Base-by-base conservation (phyloP, 2,329 filamentous ascomycete genomes). In the Waltergamsia citrina region DNA sequence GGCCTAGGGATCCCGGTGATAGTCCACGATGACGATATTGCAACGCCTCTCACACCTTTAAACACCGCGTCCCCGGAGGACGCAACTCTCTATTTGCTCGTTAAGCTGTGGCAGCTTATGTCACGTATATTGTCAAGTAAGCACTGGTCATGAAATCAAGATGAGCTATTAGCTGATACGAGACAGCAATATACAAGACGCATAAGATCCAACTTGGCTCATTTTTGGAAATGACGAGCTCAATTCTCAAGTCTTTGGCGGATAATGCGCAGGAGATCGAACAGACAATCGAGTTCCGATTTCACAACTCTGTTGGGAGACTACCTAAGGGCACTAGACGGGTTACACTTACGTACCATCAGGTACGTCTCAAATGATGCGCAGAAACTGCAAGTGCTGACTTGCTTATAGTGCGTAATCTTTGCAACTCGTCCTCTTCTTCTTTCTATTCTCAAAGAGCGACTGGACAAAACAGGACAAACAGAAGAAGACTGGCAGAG, bases 231-330 rank as follows among this genome's bases (percentile, higher is more conserved):
- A 48, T 41, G 14, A 62, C 54, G 0, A 41, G 50, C 8, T 47
- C 51, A 1, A 58, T 61, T 2, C 35, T 62, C 0, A 53, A 59
- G 1, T 56, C 53, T 0, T 34, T 62, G 12, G 56, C 56, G 0
- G 48, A 50, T 0, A 53, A 62, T 17, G 59, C 57, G 0, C 50
- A 59, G 24, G 59, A 62, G 2, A 53, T 63, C 2, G 57, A 61
- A 14, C 47, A 40, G 1, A 59, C 59, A 2, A 51, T 62, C 9
- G 39, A 48, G 2, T 31, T 45, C 2, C 53, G 53, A 12, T 51
- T 55, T 6, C 43, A 46, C n/a, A 57, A 48, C 20, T 54, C 54
- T 0, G 46, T 59, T 0, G 53, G 55, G 6, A 52, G 49, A 0
- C 57, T 59, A 47, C 50, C 59, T 0, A 50, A 52, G 26, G 57